Percentiles rank a stretch among this genome's conserved stretches.
These are phyloP conservation scores for Platismatia glauca DNA, from an alignment of 495 filamentous ascomycete genomes.

Conservation along the genomic window DNA sequence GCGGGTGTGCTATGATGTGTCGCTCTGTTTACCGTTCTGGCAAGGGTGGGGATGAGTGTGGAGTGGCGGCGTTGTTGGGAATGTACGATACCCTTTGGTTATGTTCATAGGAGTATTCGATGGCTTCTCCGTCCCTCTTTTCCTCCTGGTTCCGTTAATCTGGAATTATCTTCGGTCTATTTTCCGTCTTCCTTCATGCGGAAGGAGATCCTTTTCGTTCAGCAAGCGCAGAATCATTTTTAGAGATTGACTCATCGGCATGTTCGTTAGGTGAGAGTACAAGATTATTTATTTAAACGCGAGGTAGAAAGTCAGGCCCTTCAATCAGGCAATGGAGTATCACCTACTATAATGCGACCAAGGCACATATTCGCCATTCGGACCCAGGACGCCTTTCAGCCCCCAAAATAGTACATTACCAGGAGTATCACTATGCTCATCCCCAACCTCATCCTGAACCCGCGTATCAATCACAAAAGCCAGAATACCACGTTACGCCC, in stretches of 20 bases:
- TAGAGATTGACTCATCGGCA: too few species aligned
- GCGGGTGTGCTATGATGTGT: background rate
- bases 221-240: too few species aligned
- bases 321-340: background rate
- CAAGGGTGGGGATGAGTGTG: background rate
- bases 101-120: conserved; percentile 6
- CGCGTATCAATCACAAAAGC: background rate
- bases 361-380: background rate
- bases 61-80: background rate
- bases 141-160: background rate
- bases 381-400: background rate
- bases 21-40: background rate
- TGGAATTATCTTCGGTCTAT: too few species aligned
- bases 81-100: conserved; percentile 17
- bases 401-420: background rate
- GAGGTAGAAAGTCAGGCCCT: background rate
- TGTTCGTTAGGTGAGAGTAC: too few species aligned
- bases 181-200: too few species aligned
- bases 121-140: conserved; percentile 3
- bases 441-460: background rate
- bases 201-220: too few species aligned
- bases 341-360: background rate
- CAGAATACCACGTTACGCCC: conserved; percentile 4
- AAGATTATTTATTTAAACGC: background rate
- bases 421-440: conserved; percentile 2